Base-by-base conservation (phyloP, 257 asterid species). In the Solanum tarapatanum region DNA sequence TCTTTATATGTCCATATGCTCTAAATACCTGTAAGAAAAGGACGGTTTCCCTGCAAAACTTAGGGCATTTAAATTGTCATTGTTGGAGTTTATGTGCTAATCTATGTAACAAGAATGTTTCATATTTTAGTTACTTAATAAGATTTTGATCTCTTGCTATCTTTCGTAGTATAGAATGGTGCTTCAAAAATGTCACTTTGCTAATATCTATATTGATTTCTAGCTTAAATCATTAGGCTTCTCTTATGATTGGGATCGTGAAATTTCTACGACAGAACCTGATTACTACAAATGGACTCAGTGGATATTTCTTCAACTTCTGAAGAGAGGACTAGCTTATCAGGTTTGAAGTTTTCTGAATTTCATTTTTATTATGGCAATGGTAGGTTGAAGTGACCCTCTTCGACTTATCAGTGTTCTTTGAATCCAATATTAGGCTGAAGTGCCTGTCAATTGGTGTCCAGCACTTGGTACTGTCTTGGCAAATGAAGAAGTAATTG, bases 371-470 rank as follows among this genome's bases (percentile, higher is more conserved):
- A 30, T 48, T 17, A 82, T 21, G 43, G 6, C 85, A 48, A 66
- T 82, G 66, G 43, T 82, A 48, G 62, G 69, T 51, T 80, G 68
- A 28, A 80, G 41, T 80, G 21, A 80, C 39, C 69, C 58, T 30
- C 43, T 28, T 30, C 19, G 28, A 82, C 69, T 82, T 45, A 82
- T 48, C 85, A 82, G 19, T 8, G 43, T 30, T 82, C 68, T 48
- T 88, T 88, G 87, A 86, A 85, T 88, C 45, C 37, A 60, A 68
- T 33, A 68, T 86, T 74, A 97, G 99, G 99, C 99, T 87, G 99
- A 97, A 92, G 99, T 97, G 87, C 99, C 99, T 80, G 99, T 97
- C 88, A 96, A 97, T 91, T 97, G 99, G 99, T 97, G 99, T 91
- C 99, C 99, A 91, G 99, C 98, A 74, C 98, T 97, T 83, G 99